Base-by-base conservation (phyloP, 2,329 filamentous ascomycete species). In the Aspergillus fumigatus region DNA sequence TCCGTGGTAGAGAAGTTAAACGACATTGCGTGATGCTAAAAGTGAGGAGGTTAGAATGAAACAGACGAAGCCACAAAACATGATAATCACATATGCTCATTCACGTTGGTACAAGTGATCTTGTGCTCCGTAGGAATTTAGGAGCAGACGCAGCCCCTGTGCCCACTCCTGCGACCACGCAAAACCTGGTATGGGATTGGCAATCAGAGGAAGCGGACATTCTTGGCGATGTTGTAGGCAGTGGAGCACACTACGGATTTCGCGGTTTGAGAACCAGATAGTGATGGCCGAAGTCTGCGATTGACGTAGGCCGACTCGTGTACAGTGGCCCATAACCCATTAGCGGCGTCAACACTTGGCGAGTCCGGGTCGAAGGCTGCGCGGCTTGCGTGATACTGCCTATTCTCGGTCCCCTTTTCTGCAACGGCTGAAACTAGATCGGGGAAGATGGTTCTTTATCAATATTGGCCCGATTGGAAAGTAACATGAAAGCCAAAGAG, bases 191-290 rank as follows among this genome's bases (percentile, higher is more conserved):
- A 64, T 57, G 59, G 60, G 52, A 53, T 59, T 60, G 62, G 61
- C 59, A 59, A 63, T 62, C 51, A 51, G 55, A 52, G 17, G 55
- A 58, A 51, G 54, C 62, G 55, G 59, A 57, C 51, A 32, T 54
- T 60, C 67, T 68, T 68, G 67, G 67, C 67, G 57, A 54, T 53
- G 54, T 61, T 60, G 62, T 48, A 48, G 40, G 54, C 55, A 54
- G 67, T 63, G 67, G 65, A 66, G 56, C 60, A 54, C 40, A 29
- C 35, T 54, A 47, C 49, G 48, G 38, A 62, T 25, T 56, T 54
- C 56, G 21, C 52, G 7, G 14, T 43, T 14, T 29, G 35, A 50
- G 50, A 56, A 49, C 40, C 25, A 51, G 3, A 38, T 4, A 35
- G 14, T 17, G 14, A 17, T 38, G 32, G 32, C 32, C 7, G 32